A percentile compares a stretch with the other conserved stretches of the same genome.
Conservation (phyloP, 345 rosid species). For the Eucalyptus erythrocorys region DNA sequence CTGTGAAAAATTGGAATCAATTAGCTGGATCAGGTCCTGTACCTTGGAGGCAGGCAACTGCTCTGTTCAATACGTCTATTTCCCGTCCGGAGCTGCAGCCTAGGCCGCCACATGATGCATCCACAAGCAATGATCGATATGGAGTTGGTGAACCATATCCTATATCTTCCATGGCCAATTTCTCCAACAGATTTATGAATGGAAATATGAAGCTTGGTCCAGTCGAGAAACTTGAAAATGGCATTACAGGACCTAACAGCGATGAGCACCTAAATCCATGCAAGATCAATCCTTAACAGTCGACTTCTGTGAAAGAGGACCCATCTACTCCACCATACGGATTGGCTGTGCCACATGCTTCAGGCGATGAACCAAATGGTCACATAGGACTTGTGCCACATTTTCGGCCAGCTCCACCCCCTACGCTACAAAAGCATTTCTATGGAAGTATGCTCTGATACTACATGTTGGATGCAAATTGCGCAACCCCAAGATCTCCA, state of each 20-base stretch:
- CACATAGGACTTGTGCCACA: slow-evolving; percentile 30
- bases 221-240: slow-evolving; percentile 36
- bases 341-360: slow-evolving; percentile 24
- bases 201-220: slow-evolving; percentile 36
- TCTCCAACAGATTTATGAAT: slow-evolving; percentile 47
- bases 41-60: slow-evolving; percentile 71
- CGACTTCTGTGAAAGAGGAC: slow-evolving; percentile 38
- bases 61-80: slow-evolving; percentile 43
- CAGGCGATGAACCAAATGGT: slow-evolving; percentile 43
- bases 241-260: slow-evolving; percentile 38
- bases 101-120: slow-evolving; percentile 36
- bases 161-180: slow-evolving; percentile 34
- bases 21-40: slow-evolving; percentile 68
- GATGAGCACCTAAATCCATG: slow-evolving; percentile 33
- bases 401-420: slow-evolving; percentile 26
- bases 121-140: slow-evolving; percentile 32
- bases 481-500: no score
- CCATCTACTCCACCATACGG: slow-evolving; percentile 35
- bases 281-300: slow-evolving; percentile 29
- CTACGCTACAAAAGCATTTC: slow-evolving; percentile 34
- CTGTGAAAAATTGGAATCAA: slow-evolving; percentile 53
- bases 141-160: slow-evolving; percentile 20
- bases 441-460: slow-evolving; percentile 38
- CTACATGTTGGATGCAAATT: no score
- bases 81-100: slow-evolving; percentile 44